Percentiles rank a stretch among this genome's conserved stretches.
Evolutionary conservation across 176 grass and related monocot genomes (phyloP).

Genomic region (Zoysia japonica): DNA sequence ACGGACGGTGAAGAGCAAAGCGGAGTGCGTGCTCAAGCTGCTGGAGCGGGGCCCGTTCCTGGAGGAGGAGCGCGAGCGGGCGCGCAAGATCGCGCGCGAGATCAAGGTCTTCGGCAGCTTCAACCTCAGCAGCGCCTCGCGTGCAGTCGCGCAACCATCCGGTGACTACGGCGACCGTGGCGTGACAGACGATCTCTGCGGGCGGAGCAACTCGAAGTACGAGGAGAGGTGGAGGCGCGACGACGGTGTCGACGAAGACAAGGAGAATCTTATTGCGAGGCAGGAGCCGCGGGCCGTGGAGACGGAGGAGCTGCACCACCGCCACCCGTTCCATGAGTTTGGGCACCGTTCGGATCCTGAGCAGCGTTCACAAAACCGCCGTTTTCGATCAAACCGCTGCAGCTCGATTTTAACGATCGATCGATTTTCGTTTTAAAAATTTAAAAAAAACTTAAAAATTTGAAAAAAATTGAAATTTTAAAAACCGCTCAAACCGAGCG

Average conservation of each 20-base stretch:
- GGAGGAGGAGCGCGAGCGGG: slow-evolving; percentile 73
- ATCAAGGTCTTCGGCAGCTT: slow-evolving; percentile 93
- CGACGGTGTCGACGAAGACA: slow-evolving; percentile 20
- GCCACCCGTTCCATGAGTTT: slow-evolving; percentile 56
- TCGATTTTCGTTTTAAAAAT: too few relatives aligned
- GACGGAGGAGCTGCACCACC: slow-evolving; percentile 42
- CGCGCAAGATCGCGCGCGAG: slow-evolving; percentile 62
- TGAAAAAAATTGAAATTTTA: too few relatives aligned
- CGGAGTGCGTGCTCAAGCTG: slow-evolving; percentile 77
- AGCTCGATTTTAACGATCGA: too few relatives aligned
- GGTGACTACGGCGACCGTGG: neutral
- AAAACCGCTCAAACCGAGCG: too few relatives aligned
- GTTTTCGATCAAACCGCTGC: too few relatives aligned
- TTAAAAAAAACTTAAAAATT: too few relatives aligned
- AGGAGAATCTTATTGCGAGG: slow-evolving; percentile 49
- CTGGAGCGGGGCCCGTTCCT: slow-evolving; percentile 70
- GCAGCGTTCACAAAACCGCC: too few relatives aligned
- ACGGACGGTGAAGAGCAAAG: slow-evolving; percentile 58
- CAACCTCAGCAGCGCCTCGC: slow-evolving; percentile 46
- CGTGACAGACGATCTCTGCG: slow-evolving; percentile 9
- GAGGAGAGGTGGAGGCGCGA: slow-evolving; percentile 31
- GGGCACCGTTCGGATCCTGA: slow-evolving; percentile 47
- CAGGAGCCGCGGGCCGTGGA: slow-evolving; percentile 37
- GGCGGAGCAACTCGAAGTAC: slow-evolving; percentile 58
- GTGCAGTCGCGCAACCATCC: neutral